Base-by-base conservation (phyloP, 1,139 yeast genomes). In the Candida gigantensis region DNA sequence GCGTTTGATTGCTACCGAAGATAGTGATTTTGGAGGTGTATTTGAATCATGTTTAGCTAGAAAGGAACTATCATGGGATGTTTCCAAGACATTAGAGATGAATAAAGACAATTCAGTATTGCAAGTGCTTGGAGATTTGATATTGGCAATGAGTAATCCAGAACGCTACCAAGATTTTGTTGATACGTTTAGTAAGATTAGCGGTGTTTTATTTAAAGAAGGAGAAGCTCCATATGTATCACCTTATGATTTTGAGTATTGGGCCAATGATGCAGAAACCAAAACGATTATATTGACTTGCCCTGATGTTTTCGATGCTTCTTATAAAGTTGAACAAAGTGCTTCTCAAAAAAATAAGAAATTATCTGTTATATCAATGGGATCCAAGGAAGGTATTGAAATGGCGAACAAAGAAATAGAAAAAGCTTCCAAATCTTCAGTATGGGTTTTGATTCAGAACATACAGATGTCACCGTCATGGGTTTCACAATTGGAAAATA, bases 401-500 rank as follows among this genome's bases (percentile, higher is more conserved):
- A 60, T 66, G 30, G 94, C 90, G 0, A 76, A 73, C 27, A 60
- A 63, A 32, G 77, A 78, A 13, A 58, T 89, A n/a, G 57, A 59
- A 2, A 55, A 51, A 8, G 77, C 78, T 0, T 52, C 72, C 1
- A 59, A 56, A 17, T 57, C 55, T 4, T 87, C 85, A 1, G 50
- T 58, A 2, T 88, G 96, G 96, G 57, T 89, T 1, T 50, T 88
- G 24, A 58, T 89, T 30, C 95, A 89, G 53, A 89, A 89, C 50
- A 69, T 85, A 10, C 96, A 89, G 46, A 72, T 84, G 69, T 77
- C 95, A 0, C 65, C 75, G 1, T 57, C 57, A 5, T 84, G 95
- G 89, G 58, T 85, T 25, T 74, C 69, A 13, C 55, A 63, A 10
- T 55, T 85, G 15, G 82, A 77, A 32, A 73, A 72, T 46, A 55